Base-by-base conservation (phyloP, 1,284 basidiomycete genomes). In the Cryptococcus sp. region DNA sequence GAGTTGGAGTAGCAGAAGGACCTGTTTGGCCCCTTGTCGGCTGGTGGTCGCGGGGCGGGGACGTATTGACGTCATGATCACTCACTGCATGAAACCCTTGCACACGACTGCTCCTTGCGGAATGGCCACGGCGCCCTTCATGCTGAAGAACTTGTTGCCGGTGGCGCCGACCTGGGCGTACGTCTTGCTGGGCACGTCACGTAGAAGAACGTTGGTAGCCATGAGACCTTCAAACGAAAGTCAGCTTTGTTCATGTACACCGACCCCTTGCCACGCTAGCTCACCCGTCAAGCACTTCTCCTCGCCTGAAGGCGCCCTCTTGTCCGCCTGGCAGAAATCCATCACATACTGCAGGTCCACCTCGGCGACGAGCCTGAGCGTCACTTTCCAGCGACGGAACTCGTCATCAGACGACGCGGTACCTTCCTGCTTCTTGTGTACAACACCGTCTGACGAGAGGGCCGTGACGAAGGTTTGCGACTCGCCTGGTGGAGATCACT, bases 51-150 rank as follows among this genome's bases (percentile, higher is more conserved):
- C 39, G 33, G 20, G n/a, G 39, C 38, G 35, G 20, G 37, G 23
- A 9, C 37, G 4, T 18, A 33, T 11, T 36, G 36, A 5, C 12
- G 45, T 37, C 37, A 40, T 42, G 13, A 40, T 18, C 23, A 57
- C 69, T 56, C 53, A 73, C 72, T 74, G 72, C 62, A 72, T 67
- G 62, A 74, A 76, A 13, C 73, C 73, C 47, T 68, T 67, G 59
- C 68, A 71, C 18, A 74, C 72, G 20, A 74, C 58, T 2, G 62
- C 72, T 16, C 72, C 73, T 47, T 69, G 63, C 24, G 68, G 55
- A 39, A 74, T 69, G 3, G 70, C 63, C 9, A 61, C 57, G 3
- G 63, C 62, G 5, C 64, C 69, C 4, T 64, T 61, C 39, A 70
- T 53, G 33, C 60, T 66, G 65, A 72, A 74, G 65, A 75, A 76